Conservation (phyloP, 345 rosid species). For the Bruguiera parviflora region DNA sequence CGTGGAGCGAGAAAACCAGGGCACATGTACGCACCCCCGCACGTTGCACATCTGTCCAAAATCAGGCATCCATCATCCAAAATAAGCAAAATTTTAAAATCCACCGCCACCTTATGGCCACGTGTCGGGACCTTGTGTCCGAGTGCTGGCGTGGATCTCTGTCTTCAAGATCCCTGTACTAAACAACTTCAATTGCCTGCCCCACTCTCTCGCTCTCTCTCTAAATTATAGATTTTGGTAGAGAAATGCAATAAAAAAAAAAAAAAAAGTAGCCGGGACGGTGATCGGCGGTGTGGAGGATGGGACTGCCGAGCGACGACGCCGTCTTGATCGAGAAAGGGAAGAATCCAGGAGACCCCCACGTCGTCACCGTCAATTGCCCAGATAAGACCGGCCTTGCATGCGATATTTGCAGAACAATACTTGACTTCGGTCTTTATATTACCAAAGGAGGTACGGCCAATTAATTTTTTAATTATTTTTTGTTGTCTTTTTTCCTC, state of each 20-base stretch:
- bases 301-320: slow-evolving; percentile 58
- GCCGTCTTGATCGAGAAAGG: slow-evolving; percentile 59
- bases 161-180: neutral
- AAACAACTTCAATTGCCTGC: neutral
- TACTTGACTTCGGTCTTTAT: slow-evolving; percentile 76
- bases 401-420: slow-evolving; percentile 64
- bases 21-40: no score
- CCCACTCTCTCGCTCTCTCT: neutral
- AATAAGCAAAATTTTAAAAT: no score
- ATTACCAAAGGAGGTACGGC: slow-evolving; percentile 69
- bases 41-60: no score
- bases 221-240: neutral
- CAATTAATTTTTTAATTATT: neutral
- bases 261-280: no score
- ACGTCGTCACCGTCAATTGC: slow-evolving; percentile 73
- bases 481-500: no score
- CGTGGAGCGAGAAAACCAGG: no score
- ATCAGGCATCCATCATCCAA: no score
- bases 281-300: neutral
- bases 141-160: no score
- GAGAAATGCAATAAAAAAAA: neutral
- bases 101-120: no score
- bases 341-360: slow-evolving; percentile 57
- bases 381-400: slow-evolving; percentile 73
- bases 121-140: no score